phyloP scores from a whole-genome alignment of 805 yeast genomes.

The Candida andamanensis region DNA sequence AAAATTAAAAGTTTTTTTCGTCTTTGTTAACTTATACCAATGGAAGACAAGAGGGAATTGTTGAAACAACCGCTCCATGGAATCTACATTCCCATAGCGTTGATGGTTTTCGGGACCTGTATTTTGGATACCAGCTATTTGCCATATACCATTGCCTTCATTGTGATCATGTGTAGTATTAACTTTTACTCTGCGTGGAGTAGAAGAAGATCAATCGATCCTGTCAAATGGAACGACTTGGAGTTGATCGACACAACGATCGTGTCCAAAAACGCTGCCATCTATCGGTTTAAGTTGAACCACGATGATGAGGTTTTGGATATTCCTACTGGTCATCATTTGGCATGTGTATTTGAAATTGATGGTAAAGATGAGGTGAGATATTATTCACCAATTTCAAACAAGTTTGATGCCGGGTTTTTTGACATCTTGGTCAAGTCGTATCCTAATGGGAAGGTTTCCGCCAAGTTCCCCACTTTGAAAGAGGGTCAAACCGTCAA shows the following conservation, averaged over 20 bases:
- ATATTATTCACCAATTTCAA: slow-evolving; percentile 73
- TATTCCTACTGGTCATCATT: slow-evolving; percentile 72
- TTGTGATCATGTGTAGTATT: slow-evolving; percentile 27
- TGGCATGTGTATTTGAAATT: slow-evolving; percentile 51
- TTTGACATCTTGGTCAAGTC: slow-evolving; percentile 76
- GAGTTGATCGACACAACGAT: slow-evolving; percentile 73
- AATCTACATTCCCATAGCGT: slow-evolving; percentile 61
- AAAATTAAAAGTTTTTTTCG: too few species aligned
- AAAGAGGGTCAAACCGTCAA: slow-evolving; percentile 61
- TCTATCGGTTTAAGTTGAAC: slow-evolving; percentile 64
- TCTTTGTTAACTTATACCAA: slow-evolving; percentile 2
- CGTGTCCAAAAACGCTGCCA: slow-evolving; percentile 64
- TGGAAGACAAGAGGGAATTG: slow-evolving; percentile 47
- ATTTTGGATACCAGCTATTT: slow-evolving; percentile 48
- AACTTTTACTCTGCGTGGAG: slow-evolving; percentile 37
- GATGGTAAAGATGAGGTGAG: slow-evolving; percentile 53
- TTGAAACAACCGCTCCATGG: slow-evolving; percentile 73
- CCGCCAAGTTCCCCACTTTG: slow-evolving; percentile 60
- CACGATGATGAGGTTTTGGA: slow-evolving; percentile 57
- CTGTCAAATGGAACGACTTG: slow-evolving; percentile 55
- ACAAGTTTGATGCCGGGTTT: slow-evolving; percentile 64
- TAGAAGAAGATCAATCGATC: slow-evolving; percentile 42
- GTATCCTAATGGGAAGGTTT: slow-evolving; percentile 65
- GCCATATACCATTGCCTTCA: slow-evolving; percentile 39
- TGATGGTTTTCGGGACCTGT: slow-evolving; percentile 56